Evolutionary conservation across 169 alveolate species (phyloP).

Genomic region (Plasmodium vivax): DNA sequence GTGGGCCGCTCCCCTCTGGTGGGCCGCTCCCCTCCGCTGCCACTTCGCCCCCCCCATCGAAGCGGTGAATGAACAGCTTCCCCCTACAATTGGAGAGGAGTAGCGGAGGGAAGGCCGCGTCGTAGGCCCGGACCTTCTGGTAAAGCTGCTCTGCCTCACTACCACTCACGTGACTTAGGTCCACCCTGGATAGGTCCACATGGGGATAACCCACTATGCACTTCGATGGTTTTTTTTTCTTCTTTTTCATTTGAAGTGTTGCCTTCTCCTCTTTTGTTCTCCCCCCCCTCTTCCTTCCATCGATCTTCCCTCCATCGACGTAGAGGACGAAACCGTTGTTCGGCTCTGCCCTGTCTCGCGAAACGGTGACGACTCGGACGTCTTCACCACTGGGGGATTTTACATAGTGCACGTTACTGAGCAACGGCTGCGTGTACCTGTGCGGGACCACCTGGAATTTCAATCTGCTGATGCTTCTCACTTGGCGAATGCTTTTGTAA

Average conservation of each 20-base stretch:
- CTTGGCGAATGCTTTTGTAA: slow-evolving; percentile 4
- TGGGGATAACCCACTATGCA: slow-evolving; percentile 40
- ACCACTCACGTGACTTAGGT: background rate
- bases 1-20: too few species aligned
- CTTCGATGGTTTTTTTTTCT: background rate
- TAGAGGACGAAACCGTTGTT: slow-evolving; percentile 14
- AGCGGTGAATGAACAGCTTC: slow-evolving; percentile 27
- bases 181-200: background rate
- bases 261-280: background rate
- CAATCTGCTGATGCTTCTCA: background rate
- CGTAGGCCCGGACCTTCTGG: background rate
- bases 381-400: background rate
- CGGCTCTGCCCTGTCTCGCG: background rate
- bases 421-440: slow-evolving; percentile 9
- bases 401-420: slow-evolving; percentile 21
- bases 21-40: too few species aligned
- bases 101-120: background rate
- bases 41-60: background rate
- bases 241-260: background rate
- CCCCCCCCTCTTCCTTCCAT: background rate
- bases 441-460: slow-evolving; percentile 40
- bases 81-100: slow-evolving; percentile 46
- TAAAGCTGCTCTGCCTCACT: background rate
- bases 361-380: background rate
- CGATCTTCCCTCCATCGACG: background rate